Evolutionary conservation across 192 early-diverging fungal species (phyloP), one percentile per base, ranked within the genome.

Genomic region (Backusella tarrabulga): DNA sequence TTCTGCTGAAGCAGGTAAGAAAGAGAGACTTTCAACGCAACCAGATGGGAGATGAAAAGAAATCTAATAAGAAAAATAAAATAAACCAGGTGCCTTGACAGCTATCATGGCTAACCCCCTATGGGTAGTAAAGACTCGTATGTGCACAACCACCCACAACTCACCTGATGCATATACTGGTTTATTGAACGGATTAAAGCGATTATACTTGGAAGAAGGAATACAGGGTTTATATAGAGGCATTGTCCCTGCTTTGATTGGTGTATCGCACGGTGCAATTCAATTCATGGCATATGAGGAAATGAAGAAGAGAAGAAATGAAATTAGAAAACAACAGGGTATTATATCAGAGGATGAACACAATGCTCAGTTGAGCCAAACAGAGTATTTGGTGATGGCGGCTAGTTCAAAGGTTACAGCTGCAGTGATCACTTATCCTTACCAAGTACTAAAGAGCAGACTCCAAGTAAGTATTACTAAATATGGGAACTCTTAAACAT

Each of bases 281-380:
- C 98, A 99, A 83, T 99, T 99, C 81, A 96, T 97, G 94, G 95
- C 93, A 0, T 99, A 99, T 83, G 98, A 99, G 72, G 95, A 97
- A 69, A 91, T 99, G 90, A 99, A 98, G 84, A 88, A 90, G 75
- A 88, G 87, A 83, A 77, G 89, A 44, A 74, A 84, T 38, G 84
- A 80, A 21, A 75, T 71, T 34, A 82, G 83, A 79, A 75, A 74
- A 75, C 72, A 76, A 63, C 23, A 83, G 76, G 79, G 79, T 75
- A 41, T 67, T 12, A 56, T 54, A 17, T 34, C 73, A 36, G 40
- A 69, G 34, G 76, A 68, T 12, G 75, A 74, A 26, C 46, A 42
- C 15, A 76, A 76, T 73, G 77, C 77, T n/a, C 52, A 74, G 3
- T 77, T 92, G 1, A 82, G 82, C n/a, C 87, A 94, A 9, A 26